Conservation (phyloP, 805 yeast species). For the Starmera quercuum region DNA sequence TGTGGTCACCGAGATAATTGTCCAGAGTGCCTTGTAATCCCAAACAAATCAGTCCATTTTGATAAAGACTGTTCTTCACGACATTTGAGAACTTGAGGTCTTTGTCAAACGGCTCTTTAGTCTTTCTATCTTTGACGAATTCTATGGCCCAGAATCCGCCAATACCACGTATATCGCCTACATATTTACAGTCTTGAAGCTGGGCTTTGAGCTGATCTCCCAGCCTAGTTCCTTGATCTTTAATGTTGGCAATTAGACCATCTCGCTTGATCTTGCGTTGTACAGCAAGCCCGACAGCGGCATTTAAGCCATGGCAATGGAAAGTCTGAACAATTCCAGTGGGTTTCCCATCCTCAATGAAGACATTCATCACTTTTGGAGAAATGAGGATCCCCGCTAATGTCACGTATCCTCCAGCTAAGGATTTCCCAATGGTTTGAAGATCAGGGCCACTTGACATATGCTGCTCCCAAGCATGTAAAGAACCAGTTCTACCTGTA, state of each 20-base stretch:
- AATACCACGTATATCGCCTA: slow-evolving; percentile 46
- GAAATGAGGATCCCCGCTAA: slow-evolving; percentile 34
- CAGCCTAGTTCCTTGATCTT: slow-evolving; percentile 34
- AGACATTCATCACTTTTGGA: slow-evolving; percentile 29
- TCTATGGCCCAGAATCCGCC: slow-evolving; percentile 52
- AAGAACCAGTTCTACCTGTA: slow-evolving; percentile 41
- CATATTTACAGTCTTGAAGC: slow-evolving; percentile 23
- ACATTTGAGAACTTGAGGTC: slow-evolving; percentile 21
- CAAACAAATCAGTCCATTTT: slow-evolving; percentile 36
- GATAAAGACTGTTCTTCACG: slow-evolving; percentile 26
- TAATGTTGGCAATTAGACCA: slow-evolving; percentile 31
- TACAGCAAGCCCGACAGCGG: slow-evolving; percentile 38
- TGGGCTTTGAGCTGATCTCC: slow-evolving; percentile 26
- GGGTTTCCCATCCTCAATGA: slow-evolving; percentile 15
- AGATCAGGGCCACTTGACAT: slow-evolving; percentile 37
- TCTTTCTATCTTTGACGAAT: slow-evolving; percentile 36
- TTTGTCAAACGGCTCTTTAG: slow-evolving; percentile 37
- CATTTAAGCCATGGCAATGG: slow-evolving; percentile 38
- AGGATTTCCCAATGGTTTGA: slow-evolving; percentile 38
- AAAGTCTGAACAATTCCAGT: slow-evolving; percentile 41
- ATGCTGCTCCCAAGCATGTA: slow-evolving; percentile 37
- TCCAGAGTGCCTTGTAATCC: slow-evolving; percentile 33
- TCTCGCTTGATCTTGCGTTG: slow-evolving; percentile 31
- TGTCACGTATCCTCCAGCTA: slow-evolving; percentile 40
- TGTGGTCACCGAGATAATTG: slow-evolving; percentile 35